These are phyloP conservation scores for Chrysoporthe deuterocubensis DNA, from an alignment of 2,329 filamentous ascomycete species.

Conservation along the genomic window DNA sequence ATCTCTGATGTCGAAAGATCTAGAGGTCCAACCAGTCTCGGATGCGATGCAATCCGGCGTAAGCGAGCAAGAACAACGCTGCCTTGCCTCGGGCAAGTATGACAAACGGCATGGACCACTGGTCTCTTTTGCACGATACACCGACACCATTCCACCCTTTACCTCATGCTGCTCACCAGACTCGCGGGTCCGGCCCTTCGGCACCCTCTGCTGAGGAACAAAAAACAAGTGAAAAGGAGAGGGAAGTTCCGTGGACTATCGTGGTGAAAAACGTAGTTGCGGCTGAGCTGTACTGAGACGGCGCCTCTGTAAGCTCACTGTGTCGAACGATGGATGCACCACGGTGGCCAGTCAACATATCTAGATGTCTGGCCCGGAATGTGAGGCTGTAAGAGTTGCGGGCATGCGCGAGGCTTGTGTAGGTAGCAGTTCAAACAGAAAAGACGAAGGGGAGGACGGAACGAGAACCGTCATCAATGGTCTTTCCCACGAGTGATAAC, in stretches of 20 bases:
- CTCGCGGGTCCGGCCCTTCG: background rate
- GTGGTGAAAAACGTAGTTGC: background rate
- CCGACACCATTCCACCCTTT: background rate
- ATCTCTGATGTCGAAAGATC: background rate
- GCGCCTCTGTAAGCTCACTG: background rate
- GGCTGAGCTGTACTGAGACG: background rate
- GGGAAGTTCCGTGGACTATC: background rate
- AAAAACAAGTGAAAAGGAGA: background rate
- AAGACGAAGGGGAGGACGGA: background rate
- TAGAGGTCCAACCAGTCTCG: background rate
- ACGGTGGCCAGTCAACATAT: background rate
- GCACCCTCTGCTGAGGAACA: background rate
- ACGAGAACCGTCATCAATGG: background rate
- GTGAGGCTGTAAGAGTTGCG: background rate
- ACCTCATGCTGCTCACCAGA: background rate
- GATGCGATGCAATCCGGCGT: background rate
- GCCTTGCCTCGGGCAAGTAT: background rate
- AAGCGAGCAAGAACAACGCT: background rate
- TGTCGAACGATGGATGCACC: background rate
- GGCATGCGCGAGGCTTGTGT: background rate
- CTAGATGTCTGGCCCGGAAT: background rate
- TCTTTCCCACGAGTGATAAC: background rate
- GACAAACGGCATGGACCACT: background rate
- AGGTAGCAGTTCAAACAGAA: background rate
- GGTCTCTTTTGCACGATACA: background rate